Evolutionary conservation across 2,329 filamentous ascomycete genomes (phyloP).

Genomic region (Trichoderma sp.): DNA sequence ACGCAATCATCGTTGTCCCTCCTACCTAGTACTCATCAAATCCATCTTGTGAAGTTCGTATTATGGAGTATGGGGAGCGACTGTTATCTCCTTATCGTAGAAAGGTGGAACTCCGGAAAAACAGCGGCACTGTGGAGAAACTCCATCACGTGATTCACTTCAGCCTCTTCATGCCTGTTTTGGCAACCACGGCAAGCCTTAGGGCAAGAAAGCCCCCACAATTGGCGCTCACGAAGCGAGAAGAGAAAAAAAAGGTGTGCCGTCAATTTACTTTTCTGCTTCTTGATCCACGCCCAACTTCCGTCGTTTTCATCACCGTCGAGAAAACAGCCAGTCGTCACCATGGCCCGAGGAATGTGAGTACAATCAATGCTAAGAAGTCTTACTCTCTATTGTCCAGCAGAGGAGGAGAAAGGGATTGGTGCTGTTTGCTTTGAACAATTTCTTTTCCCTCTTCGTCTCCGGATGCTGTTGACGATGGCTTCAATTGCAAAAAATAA

Average conservation of each 20-base stretch:
- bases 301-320: slow-evolving; percentile 37
- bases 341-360: slow-evolving; percentile 65
- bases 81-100: background rate
- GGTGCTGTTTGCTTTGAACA: background rate
- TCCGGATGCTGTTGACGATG: background rate
- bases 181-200: slow-evolving; percentile 19
- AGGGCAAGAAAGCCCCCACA: slow-evolving; percentile 37
- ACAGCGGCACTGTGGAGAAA: background rate
- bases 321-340: slow-evolving; percentile 44
- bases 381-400: background rate
- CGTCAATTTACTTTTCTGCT: slow-evolving; percentile 24
- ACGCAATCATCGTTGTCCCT: background rate
- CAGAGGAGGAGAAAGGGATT: background rate
- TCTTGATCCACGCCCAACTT: slow-evolving; percentile 27
- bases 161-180: background rate
- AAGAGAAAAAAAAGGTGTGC: slow-evolving; percentile 27
- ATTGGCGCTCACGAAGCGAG: slow-evolving; percentile 25
- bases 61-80: background rate
- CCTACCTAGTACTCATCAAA: background rate
- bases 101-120: background rate
- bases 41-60: background rate
- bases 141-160: background rate
- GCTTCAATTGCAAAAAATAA: background rate
- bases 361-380: slow-evolving; percentile 29
- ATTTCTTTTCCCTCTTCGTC: background rate